phyloP scores from a whole-genome alignment of 2,329 filamentous ascomycete genomes.

The Penicillium sp. region DNA sequence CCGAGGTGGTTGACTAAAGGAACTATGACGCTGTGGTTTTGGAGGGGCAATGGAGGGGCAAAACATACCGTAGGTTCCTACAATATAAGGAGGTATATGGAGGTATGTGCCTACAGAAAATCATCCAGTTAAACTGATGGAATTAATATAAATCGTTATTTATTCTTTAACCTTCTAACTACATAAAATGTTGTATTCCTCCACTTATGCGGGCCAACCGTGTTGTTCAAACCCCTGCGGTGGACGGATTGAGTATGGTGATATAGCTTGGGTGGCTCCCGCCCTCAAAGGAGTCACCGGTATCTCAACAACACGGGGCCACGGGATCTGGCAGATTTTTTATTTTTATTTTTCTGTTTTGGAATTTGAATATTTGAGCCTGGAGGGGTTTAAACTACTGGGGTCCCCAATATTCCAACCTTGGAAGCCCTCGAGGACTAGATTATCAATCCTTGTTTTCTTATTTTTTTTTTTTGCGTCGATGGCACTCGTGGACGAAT shows the following conservation, averaged over 20 bases:
- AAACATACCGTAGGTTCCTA: neutral
- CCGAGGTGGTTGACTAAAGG: conserved; percentile 5
- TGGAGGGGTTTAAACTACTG: neutral
- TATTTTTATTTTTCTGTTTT: neutral
- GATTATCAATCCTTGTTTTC: neutral
- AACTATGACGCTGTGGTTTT: conserved; percentile 3
- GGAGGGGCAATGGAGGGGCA: conserved; percentile 20
- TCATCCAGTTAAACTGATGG: neutral
- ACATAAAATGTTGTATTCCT: neutral
- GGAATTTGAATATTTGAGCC: neutral
- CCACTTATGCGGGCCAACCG: neutral
- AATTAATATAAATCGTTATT: neutral
- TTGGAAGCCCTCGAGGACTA: neutral
- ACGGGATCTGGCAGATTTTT: conserved; percentile 17
- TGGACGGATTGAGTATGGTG: conserved; percentile 19
- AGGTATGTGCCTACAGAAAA: neutral
- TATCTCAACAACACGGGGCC: neutral
- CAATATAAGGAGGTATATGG: too few relatives aligned
- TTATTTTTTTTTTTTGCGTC: neutral
- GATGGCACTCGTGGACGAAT: neutral
- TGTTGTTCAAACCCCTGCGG: conserved; percentile 7
- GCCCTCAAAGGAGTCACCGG: conserved; percentile 27
- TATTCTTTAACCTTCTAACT: neutral
- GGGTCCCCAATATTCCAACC: neutral
- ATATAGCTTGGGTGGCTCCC: conserved; percentile 13